Percentiles rank a stretch among this genome's conserved stretches.
Evolutionary conservation across 768 basidiomycete genomes (phyloP).

Genomic region (Suillus sp.): DNA sequence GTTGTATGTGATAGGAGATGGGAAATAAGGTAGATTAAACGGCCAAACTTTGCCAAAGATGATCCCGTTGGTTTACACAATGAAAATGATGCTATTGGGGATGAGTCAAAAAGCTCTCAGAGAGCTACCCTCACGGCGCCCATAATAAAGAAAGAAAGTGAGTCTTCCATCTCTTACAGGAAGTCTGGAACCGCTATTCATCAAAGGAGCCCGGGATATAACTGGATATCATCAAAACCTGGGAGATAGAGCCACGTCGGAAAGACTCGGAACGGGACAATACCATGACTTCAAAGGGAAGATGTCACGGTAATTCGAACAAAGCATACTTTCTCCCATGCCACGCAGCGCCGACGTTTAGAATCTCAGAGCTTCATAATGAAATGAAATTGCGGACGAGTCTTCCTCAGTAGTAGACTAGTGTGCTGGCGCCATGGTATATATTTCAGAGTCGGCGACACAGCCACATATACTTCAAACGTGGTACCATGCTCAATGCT

Average conservation of each 20-base stretch:
- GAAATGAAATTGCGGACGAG: neutral
- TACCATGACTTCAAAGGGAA: neutral
- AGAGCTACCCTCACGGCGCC: neutral
- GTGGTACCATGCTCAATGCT: slow-evolving; percentile 4
- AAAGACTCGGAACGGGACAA: neutral
- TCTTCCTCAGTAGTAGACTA: neutral
- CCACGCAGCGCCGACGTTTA: neutral
- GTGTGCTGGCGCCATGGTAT: slow-evolving; percentile 3
- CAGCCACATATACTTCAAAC: neutral
- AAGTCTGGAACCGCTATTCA: neutral
- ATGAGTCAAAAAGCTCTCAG: neutral
- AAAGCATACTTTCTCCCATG: neutral
- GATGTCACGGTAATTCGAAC: neutral
- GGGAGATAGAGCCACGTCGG: neutral
- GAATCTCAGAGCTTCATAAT: neutral
- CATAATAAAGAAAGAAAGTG: neutral
- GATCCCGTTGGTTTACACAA: neutral
- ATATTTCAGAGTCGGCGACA: slow-evolving; percentile 1
- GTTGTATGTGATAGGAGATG: neutral
- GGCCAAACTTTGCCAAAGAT: neutral
- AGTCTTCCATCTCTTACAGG: neutral
- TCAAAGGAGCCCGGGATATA: neutral
- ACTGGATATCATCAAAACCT: too few species aligned
- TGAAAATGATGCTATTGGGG: neutral
- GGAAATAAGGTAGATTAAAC: neutral